Percentiles rank a stretch among this genome's conserved stretches.
Evolutionary conservation across 2,329 filamentous ascomycete genomes (phyloP).

Genomic region (Aspergillus vadensis): DNA sequence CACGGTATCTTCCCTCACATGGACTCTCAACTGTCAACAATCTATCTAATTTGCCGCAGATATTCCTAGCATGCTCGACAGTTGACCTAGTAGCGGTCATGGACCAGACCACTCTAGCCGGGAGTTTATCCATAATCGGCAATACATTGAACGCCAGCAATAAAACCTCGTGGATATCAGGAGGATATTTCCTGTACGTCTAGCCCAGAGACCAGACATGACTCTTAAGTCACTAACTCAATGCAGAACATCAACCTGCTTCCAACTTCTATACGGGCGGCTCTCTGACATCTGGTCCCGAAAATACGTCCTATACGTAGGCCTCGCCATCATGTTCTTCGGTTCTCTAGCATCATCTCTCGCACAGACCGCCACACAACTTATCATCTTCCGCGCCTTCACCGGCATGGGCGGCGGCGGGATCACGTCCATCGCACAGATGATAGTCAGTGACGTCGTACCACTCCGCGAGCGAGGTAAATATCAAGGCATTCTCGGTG

Average conservation of each 20-base stretch:
- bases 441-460: slow-evolving; percentile 64
- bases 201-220: background rate
- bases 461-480: slow-evolving; percentile 61
- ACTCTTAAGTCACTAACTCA: slow-evolving; percentile 69
- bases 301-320: slow-evolving; percentile 58
- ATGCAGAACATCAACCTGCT: slow-evolving; percentile 67
- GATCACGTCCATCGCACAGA: slow-evolving; percentile 60
- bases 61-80: slow-evolving; percentile 59
- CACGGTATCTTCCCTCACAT: slow-evolving; percentile 42
- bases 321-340: slow-evolving; percentile 56
- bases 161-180: slow-evolving; percentile 58
- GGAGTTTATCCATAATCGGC: slow-evolving; percentile 58
- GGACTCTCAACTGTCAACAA: background rate
- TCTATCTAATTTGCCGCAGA: slow-evolving; percentile 38
- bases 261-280: slow-evolving; percentile 65
- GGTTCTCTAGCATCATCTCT: slow-evolving; percentile 62
- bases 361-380: slow-evolving; percentile 56
- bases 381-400: slow-evolving; percentile 63
- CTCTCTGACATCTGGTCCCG: slow-evolving; percentile 63
- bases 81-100: slow-evolving; percentile 59
- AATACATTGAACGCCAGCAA: slow-evolving; percentile 52
- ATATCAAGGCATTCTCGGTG: slow-evolving; percentile 58
- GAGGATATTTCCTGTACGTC: slow-evolving; percentile 50
- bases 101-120: slow-evolving; percentile 60
- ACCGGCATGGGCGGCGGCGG: slow-evolving; percentile 64